Evolutionary conservation across 306 rosid genomes (phyloP).

Genomic region (Prinsepia uniflora): DNA sequence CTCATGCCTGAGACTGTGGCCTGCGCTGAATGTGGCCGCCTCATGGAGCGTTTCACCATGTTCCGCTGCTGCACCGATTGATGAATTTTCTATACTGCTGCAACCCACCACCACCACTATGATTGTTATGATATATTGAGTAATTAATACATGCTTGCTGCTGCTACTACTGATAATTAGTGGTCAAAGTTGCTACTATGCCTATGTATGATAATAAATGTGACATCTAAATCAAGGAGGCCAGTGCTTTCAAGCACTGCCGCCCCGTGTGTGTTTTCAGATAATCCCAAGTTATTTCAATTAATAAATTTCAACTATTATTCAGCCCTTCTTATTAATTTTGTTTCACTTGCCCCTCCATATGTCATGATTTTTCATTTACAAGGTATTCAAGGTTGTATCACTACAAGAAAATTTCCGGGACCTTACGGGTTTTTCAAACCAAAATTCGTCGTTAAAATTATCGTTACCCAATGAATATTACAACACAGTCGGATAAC

Average conservation of each 20-base stretch:
- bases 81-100: neutral
- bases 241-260: neutral
- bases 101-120: neutral
- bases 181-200: neutral
- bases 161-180: neutral
- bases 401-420: too few species aligned
- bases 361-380: neutral
- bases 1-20: constrained; percentile 26
- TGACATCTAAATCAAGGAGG: neutral
- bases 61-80: constrained; percentile 30
- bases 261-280: neutral
- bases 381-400: neutral
- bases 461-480: too few species aligned
- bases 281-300: neutral
- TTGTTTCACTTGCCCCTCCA: neutral
- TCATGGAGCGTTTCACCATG: constrained; percentile 28
- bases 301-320: neutral
- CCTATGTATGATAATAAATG: constrained; percentile 1
- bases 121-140: neutral
- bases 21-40: constrained; percentile 32
- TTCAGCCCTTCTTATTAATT: neutral
- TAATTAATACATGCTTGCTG: neutral
- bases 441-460: too few species aligned
- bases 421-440: too few species aligned
- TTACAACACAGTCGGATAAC: too few species aligned